Base-by-base conservation (phyloP, 768 basidiomycete species). In the Neoboletus magnificus region DNA sequence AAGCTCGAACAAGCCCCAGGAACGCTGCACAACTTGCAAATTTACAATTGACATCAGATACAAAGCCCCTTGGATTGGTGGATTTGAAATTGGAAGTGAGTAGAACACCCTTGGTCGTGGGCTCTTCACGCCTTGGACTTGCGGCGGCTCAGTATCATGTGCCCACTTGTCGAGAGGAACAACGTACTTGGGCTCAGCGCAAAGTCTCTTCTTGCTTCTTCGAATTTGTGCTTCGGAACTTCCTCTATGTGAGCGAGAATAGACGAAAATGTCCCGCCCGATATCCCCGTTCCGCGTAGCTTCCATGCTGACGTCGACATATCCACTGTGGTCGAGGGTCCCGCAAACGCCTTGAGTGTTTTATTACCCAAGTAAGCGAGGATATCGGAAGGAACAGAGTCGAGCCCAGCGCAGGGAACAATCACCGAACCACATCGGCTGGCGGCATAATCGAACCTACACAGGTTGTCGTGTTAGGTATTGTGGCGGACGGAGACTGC, bases 361-460 rank as follows among this genome's bases (percentile, higher is more conserved):
- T 81, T 83, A 55, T 86, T 86, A 18, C 88, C 80, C 45, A 91
- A 72, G 71, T 84, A 86, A 0, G 83, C 81, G 12, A 81, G 71
- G 42, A 88, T 67, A 66, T 97, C 93, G 4, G 86, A 82, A 4
- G 90, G 90, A 29, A 91, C 63, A 2, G 89, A 91, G 67, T 92
- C 90, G 56, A 89, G 79, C 2, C 87, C 93, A 51, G 85, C 89
- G 2, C 84, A 77, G 23, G 91, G 91, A 20, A 97, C 79, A 60
- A 98, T 87, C 59, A 91, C 80, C 6, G 91, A 77, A 42, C 82
- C 81, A 2, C 81, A 84, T 64, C 85, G 82, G 11, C 78, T 82
- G 0, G 94, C 93, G 12, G 77, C 68, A 60, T 81, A 87, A 68
- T 93, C 85, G 63, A 82, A 86, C 55, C 89, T 92, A 55, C 18